Conservation (phyloP, 192 early-diverging fungal species). For the Coemansia sp. region DNA sequence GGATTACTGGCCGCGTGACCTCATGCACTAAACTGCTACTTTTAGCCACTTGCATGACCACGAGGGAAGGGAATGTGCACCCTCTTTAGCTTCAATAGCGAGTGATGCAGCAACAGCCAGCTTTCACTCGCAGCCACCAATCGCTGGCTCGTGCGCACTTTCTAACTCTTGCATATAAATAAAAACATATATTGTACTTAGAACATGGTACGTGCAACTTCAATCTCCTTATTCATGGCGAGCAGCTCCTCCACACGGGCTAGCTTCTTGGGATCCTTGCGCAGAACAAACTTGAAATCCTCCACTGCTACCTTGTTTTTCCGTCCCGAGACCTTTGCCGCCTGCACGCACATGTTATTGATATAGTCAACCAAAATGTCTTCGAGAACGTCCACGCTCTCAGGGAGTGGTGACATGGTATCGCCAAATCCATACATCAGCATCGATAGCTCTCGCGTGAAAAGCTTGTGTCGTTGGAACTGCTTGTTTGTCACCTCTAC, state of each 20-base stretch:
- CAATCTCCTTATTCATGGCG: constrained; percentile 56
- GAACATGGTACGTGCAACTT: constrained; percentile 39
- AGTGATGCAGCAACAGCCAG: not conserved
- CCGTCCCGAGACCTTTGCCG: constrained; percentile 37
- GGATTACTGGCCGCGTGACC: not conserved
- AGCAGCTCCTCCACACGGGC: constrained; percentile 55
- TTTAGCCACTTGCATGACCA: not conserved
- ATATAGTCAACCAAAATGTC: constrained; percentile 56
- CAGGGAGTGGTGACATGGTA: constrained; percentile 26
- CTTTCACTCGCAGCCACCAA: not conserved
- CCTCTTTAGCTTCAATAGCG: not conserved
- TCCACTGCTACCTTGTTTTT: constrained; percentile 36
- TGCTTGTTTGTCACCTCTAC: constrained; percentile 49
- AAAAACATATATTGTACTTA: constrained; percentile 5
- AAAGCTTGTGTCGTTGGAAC: constrained; percentile 49
- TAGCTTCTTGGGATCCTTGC: constrained; percentile 56
- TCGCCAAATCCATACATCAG: constrained; percentile 57
- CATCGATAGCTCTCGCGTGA: constrained; percentile 44
- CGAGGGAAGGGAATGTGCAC: not conserved
- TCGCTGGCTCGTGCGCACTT: not conserved
- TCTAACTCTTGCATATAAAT: constrained; percentile 4
- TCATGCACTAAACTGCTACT: not conserved
- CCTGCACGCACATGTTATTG: constrained; percentile 47
- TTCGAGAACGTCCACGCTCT: constrained; percentile 52
- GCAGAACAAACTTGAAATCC: constrained; percentile 52